These are phyloP conservation scores for Luffa acutangula DNA, from an alignment of 306 rosid species.

Conservation along the genomic window DNA sequence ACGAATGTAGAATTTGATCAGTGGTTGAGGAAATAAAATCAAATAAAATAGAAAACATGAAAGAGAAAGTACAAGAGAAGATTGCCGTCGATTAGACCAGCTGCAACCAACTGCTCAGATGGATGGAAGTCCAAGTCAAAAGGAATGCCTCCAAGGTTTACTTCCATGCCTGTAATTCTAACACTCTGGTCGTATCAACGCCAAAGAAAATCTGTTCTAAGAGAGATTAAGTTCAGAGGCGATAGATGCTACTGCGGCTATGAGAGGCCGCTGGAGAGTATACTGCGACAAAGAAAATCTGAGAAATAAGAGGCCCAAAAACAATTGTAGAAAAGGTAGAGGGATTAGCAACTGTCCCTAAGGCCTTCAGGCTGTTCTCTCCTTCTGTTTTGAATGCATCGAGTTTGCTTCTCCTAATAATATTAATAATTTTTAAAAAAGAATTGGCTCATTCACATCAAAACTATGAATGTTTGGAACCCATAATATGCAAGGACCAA, in stretches of 20 bases:
- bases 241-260: not conserved
- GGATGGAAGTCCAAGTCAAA: conserved; percentile 83
- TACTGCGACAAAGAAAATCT: no score
- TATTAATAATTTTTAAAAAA: no score
- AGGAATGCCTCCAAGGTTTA: conserved; percentile 47
- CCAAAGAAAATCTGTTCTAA: not conserved
- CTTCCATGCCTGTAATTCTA: conserved; percentile 34
- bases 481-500: not conserved
- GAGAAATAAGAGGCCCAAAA: no score
- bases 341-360: no score
- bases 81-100: conserved; percentile 55
- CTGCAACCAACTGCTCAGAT: conserved; percentile 41
- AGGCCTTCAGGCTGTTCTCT: no score
- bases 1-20: not conserved
- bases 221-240: not conserved
- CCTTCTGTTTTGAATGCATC: no score
- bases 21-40: not conserved
- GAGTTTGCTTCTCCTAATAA: no score
- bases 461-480: no score
- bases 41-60: not conserved
- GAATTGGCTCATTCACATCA: no score
- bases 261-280: no score
- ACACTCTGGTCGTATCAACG: not conserved
- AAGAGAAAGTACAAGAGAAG: conserved; percentile 43
- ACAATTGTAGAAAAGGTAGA: no score